Conservation (phyloP, 768 basidiomycete genomes). For the Boletellus sp. region DNA sequence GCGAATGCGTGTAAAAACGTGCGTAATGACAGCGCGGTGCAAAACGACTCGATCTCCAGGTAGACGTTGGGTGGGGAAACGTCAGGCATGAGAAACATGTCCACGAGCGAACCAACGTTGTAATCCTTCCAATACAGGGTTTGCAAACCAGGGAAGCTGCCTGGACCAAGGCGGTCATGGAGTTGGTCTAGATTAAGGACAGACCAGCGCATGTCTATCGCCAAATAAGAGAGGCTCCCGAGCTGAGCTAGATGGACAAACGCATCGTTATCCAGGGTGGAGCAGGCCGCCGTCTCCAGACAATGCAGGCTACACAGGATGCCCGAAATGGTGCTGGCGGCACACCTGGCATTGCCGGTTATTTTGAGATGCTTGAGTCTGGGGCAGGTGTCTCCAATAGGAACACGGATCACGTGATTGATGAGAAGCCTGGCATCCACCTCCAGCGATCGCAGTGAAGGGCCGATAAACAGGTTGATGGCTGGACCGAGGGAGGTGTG, state of each 20-base stretch:
- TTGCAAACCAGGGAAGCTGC: conserved; percentile 13
- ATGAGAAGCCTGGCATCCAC: conserved; percentile 21
- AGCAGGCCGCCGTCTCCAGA: conserved; percentile 15
- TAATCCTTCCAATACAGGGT: conserved; percentile 25
- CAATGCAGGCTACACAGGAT: conserved; percentile 10
- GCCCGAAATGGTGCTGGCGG: conserved; percentile 11
- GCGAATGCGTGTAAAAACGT: conserved; percentile 11
- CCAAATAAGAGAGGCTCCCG: conserved; percentile 15
- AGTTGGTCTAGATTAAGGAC: conserved; percentile 9
- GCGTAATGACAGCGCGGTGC: conserved; percentile 16
- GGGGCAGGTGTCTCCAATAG: conserved; percentile 16
- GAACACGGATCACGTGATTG: conserved; percentile 1
- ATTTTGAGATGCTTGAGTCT: conserved; percentile 19
- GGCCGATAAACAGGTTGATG: conserved; percentile 22
- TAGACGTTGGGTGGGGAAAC: conserved; percentile 8
- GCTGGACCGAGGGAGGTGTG: not conserved
- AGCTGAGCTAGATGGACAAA: conserved; percentile 23
- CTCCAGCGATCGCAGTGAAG: conserved; percentile 20
- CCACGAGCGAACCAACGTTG: conserved; percentile 9
- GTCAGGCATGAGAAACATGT: conserved; percentile 18
- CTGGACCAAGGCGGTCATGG: conserved; percentile 7
- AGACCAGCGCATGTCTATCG: conserved; percentile 25
- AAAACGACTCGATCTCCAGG: conserved; percentile 22
- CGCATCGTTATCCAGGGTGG: conserved; percentile 21
- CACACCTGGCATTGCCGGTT: conserved; percentile 18